phyloP scores from a whole-genome alignment of 2,329 filamentous ascomycete species.

The Venturia aucupariae region DNA sequence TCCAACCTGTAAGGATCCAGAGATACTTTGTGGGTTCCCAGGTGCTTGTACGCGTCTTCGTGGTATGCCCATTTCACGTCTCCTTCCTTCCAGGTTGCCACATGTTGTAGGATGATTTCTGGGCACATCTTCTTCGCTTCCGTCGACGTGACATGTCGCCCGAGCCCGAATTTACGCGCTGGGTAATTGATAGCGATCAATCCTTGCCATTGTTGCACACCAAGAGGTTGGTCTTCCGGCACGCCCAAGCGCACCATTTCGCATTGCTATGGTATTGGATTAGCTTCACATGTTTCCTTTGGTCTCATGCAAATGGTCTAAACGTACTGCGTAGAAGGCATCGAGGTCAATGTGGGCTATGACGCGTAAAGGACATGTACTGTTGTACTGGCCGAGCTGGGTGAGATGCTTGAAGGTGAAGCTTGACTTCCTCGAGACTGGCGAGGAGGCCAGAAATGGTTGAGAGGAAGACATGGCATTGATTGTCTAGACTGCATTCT shows the following conservation, averaged over 20 bases:
- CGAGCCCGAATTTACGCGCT: constrained; percentile 71
- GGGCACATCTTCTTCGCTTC: constrained; percentile 87
- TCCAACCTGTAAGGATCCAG: constrained; percentile 84
- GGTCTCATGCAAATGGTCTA: not conserved
- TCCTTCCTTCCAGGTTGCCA: constrained; percentile 89
- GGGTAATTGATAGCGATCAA: constrained; percentile 96
- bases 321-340: constrained; percentile 64
- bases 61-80: constrained; percentile 89
- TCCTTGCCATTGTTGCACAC: constrained; percentile 91
- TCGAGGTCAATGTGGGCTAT: constrained; percentile 91
- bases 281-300: not conserved
- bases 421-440: constrained; percentile 45
- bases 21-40: constrained; percentile 85
- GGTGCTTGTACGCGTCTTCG: constrained; percentile 67
- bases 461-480: constrained; percentile 38
- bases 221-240: constrained; percentile 68
- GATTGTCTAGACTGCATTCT: not conserved
- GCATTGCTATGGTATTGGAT: constrained; percentile 54
- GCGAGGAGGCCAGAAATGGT: constrained; percentile 21
- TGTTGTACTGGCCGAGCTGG: constrained; percentile 61
- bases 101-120: constrained; percentile 76
- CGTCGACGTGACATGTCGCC: constrained; percentile 63
- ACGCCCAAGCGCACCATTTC: constrained; percentile 80
- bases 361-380: constrained; percentile 70
- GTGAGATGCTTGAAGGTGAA: constrained; percentile 81